Evolutionary conservation across 164 flowering plant species (phyloP), one percentile per base, ranked within the genome.

Genomic region (Amborella trichopoda): DNA sequence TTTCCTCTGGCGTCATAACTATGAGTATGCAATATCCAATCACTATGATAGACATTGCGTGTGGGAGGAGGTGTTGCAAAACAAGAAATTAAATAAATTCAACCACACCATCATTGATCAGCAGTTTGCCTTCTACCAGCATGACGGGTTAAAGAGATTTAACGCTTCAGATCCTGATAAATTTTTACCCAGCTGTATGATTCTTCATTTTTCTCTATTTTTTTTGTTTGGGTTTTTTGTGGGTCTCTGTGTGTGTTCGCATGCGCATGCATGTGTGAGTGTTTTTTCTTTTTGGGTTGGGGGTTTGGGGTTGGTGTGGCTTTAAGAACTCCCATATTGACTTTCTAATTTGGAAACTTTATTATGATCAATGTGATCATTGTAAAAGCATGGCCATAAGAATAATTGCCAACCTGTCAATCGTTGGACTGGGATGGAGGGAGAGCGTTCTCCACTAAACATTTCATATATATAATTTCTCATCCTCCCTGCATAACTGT

Each of bases 31-130:
- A 52, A 88, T 93, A 28, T 88, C 96, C 20, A 93, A 84, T 66
- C 99, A 93, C 71, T 93, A 93, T 50, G 94, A 88, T 53, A 75
- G 96, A 21, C 96, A 87, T 60, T 88, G 96, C 62, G 64, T 93
- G n/a, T 88, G 96, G 96, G 94, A 87, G 59, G 99, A 93, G 58
- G 99, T 87, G 33, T 76, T 72, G 23, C 96, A 76, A 55, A 93
- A 93, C 48, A 93, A 93, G 75, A 84, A 62, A 66, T 69, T 87
- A 34, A 84, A 87, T 71, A 93, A 93, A 73, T 88, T 71, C 67
- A 87, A 93, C 60, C 95, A 88, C 41, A 74, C 81, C 23, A 54
- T 79, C 40, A 93, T 93, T n/a, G 96, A 93, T 58, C 73, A 78
- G 46, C 96, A 93, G 48, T 87, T 93, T 69, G 66, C 67, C 28